Percentiles rank a stretch among this genome's conserved stretches.
Evolutionary conservation across 2,329 filamentous ascomycete species (phyloP).

Genomic region (Cylindrodendrum hubeiense): DNA sequence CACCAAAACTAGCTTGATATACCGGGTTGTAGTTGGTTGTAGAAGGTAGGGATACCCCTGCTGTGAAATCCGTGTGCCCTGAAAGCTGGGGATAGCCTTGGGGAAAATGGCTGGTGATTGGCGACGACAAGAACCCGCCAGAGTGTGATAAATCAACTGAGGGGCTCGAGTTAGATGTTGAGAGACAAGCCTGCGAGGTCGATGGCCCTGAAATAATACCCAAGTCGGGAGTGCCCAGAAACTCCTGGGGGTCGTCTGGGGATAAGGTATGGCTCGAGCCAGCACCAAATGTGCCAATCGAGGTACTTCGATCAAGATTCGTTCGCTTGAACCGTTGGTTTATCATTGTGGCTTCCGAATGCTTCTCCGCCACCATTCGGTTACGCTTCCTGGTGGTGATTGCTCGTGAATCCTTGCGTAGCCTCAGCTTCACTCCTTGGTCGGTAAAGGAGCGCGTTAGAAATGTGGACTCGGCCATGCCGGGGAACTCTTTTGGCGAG

Average conservation of each 20-base stretch:
- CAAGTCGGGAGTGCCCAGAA: background rate
- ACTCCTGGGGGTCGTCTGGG: slow-evolving; percentile 1
- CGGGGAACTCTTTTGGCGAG: slow-evolving; percentile 78
- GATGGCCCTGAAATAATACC: background rate
- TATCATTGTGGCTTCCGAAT: slow-evolving; percentile 25
- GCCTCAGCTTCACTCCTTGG: slow-evolving; percentile 84
- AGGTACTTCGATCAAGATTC: slow-evolving; percentile 34
- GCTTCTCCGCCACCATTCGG: slow-evolving; percentile 38
- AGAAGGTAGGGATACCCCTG: background rate
- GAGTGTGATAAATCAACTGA: slow-evolving; percentile 14
- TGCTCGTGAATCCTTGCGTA: slow-evolving; percentile 84
- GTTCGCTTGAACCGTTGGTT: slow-evolving; percentile 37
- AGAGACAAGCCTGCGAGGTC: background rate
- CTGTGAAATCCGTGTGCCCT: background rate
- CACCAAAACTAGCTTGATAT: background rate
- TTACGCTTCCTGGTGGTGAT: slow-evolving; percentile 62
- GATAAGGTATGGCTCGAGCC: slow-evolving; percentile 9
- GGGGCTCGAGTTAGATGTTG: slow-evolving; percentile 11
- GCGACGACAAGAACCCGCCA: slow-evolving; percentile 7
- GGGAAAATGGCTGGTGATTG: slow-evolving; percentile 1
- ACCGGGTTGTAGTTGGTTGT: background rate
- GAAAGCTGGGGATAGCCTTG: background rate
- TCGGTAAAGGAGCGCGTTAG: slow-evolving; percentile 87
- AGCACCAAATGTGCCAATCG: slow-evolving; percentile 29
- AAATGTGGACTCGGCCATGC: slow-evolving; percentile 84